These are phyloP conservation scores for Gleditsia sinensis DNA, from an alignment of 306 rosid genomes.

Conservation along the genomic window DNA sequence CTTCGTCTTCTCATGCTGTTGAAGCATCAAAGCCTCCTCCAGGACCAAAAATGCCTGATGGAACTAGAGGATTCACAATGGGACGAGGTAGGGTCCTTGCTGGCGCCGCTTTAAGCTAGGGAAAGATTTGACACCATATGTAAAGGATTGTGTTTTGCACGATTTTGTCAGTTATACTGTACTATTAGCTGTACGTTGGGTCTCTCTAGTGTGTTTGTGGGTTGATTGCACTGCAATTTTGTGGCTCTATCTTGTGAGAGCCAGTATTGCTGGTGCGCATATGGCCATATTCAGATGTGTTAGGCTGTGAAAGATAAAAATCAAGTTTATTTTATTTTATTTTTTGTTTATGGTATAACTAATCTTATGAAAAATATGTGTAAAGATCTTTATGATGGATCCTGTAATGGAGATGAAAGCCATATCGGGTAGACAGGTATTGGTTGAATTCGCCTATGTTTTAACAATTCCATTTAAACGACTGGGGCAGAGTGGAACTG, in stretches of 20 bases:
- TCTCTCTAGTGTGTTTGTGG: constrained; percentile 6
- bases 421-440: too few species aligned
- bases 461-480: too few species aligned
- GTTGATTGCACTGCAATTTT: constrained; percentile 26
- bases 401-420: too few species aligned
- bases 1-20: constrained; percentile 49
- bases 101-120: too few species aligned
- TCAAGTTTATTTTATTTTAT: background rate
- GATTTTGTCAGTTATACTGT: constrained; percentile 18
- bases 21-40: constrained; percentile 92
- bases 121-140: constrained; percentile 11
- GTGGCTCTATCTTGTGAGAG: constrained; percentile 19
- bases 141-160: constrained; percentile 26
- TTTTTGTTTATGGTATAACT: constrained; percentile 17
- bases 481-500: too few species aligned
- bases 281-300: background rate
- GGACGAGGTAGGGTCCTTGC: constrained; percentile 90
- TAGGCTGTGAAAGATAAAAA: constrained; percentile 27
- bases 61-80: constrained; percentile 88
- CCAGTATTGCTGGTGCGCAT: constrained; percentile 31
- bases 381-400: background rate
- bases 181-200: constrained; percentile 29
- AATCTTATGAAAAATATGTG: constrained; percentile 33
- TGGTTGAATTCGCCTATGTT: too few species aligned
- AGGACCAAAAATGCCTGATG: constrained; percentile 97